Evolutionary conservation across 352 stramenopile species (phyloP).

Genomic region (Pelagophyceae sp.): DNA sequence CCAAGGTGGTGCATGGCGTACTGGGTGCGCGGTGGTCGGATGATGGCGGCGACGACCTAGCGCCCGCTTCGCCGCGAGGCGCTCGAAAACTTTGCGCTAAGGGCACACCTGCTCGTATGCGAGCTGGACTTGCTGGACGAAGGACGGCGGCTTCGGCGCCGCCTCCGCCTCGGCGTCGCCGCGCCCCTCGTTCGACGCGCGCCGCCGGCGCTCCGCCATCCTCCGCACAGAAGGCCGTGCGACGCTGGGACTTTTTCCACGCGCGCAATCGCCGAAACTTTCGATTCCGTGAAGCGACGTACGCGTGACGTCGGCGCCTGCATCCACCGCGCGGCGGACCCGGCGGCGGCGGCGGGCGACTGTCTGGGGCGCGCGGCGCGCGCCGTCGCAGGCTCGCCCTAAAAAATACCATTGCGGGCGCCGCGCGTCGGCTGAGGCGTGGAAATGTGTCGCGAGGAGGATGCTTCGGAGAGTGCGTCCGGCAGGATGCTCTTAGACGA

Average conservation of each 20-base stretch:
- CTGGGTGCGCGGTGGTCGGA: not conserved
- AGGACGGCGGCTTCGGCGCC: not conserved
- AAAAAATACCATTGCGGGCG: no score
- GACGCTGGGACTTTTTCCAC: no score
- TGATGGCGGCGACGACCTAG: slow-evolving; percentile 8
- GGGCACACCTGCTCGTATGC: slow-evolving; percentile 18
- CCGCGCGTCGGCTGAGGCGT: not conserved
- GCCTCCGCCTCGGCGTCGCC: not conserved
- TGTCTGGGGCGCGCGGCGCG: no score
- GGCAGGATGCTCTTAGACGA: not conserved
- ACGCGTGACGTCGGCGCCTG: no score
- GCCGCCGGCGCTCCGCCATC: not conserved
- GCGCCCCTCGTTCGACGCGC: not conserved
- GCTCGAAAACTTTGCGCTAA: no score
- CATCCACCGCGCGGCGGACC: no score
- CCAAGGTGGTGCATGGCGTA: not conserved
- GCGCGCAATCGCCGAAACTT: no score
- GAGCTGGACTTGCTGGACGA: not conserved
- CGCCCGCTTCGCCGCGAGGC: no score
- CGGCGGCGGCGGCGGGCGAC: no score
- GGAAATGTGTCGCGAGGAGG: not conserved
- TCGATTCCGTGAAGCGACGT: no score
- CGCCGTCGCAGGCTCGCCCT: no score
- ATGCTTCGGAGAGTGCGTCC: not conserved
- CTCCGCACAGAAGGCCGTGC: no score